Conservation (phyloP, 2,329 filamentous ascomycete genomes). For the Escovopsis sp. region DNA sequence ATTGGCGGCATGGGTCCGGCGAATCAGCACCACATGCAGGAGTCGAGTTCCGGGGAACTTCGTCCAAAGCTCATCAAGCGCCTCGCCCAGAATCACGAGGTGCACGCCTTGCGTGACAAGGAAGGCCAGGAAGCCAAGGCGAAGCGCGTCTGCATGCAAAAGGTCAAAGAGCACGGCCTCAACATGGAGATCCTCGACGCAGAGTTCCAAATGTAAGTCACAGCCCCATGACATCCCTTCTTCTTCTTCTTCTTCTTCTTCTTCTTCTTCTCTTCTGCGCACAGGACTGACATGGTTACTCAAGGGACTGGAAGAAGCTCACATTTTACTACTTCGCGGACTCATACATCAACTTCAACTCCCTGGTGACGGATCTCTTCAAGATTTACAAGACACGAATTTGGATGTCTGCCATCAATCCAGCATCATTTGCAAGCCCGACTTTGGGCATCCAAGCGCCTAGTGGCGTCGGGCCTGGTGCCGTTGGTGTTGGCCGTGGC, state of each 20-base stretch:
- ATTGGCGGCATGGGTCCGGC: constrained; percentile 68
- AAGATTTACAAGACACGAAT: constrained; percentile 99
- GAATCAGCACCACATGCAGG: constrained; percentile 57
- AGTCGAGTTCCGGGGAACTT: constrained; percentile 57
- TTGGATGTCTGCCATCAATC: constrained; percentile 99
- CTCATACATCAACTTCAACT: constrained; percentile 98
- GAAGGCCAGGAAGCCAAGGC: constrained; percentile 96
- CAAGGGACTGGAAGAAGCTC: constrained; percentile 94
- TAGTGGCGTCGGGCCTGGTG: constrained; percentile 50
- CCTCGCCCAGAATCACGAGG: constrained; percentile 80
- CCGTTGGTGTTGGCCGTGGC: constrained; percentile 42
- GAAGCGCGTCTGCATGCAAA: constrained; percentile 91
- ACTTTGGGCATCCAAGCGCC: constrained; percentile 57
- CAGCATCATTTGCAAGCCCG: constrained; percentile 80
- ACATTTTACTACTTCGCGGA: constrained; percentile 99
- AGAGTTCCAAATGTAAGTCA: constrained; percentile 91
- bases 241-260: no score
- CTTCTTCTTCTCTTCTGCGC: no score
- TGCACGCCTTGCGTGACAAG: constrained; percentile 79
- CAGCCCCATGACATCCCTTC: no score
- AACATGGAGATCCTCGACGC: constrained; percentile 99
- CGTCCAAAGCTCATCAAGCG: constrained; percentile 97
- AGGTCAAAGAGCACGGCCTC: constrained; percentile 83
- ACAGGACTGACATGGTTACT: constrained; percentile 5
- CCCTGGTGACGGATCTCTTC: constrained; percentile 90